These are phyloP conservation scores for Paecilomyces sp. DNA, from an alignment of 2,329 filamentous ascomycete genomes.

Conservation along the genomic window DNA sequence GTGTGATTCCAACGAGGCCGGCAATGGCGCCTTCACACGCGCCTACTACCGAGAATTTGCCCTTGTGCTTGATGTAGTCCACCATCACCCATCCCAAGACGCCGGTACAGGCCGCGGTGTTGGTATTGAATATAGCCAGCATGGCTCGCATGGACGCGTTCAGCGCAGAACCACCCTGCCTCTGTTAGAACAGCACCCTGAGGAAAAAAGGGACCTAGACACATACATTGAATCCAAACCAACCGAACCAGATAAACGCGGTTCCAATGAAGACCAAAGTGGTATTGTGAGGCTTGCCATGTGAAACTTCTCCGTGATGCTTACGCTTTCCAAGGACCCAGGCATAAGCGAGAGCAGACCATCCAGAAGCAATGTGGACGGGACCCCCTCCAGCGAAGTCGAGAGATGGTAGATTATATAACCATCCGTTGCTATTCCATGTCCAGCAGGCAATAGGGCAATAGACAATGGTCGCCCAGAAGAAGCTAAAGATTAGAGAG, in stretches of 20 bases:
- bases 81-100: conserved; percentile 49
- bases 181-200: neutral
- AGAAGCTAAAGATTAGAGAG: conserved; percentile 62
- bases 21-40: conserved; percentile 53
- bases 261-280: conserved; percentile 68
- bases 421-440: conserved; percentile 68
- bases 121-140: conserved; percentile 52
- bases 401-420: conserved; percentile 60
- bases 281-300: conserved; percentile 60
- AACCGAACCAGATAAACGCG: conserved; percentile 39
- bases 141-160: conserved; percentile 48
- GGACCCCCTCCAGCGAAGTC: conserved; percentile 71
- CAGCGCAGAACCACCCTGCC: conserved; percentile 45
- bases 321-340: conserved; percentile 66
- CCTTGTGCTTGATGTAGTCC: conserved; percentile 45
- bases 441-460: conserved; percentile 71
- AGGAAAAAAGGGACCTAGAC: neutral
- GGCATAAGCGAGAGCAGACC: conserved; percentile 64
- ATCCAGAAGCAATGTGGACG: conserved; percentile 67
- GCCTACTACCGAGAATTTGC: conserved; percentile 50
- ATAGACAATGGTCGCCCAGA: conserved; percentile 66
- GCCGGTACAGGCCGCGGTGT: conserved; percentile 48
- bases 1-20: conserved; percentile 55
- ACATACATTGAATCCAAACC: conserved; percentile 50
- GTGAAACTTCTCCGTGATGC: conserved; percentile 45